Conservation (phyloP, 129 eudicot species). For the Helichrysum umbraculigerum region DNA sequence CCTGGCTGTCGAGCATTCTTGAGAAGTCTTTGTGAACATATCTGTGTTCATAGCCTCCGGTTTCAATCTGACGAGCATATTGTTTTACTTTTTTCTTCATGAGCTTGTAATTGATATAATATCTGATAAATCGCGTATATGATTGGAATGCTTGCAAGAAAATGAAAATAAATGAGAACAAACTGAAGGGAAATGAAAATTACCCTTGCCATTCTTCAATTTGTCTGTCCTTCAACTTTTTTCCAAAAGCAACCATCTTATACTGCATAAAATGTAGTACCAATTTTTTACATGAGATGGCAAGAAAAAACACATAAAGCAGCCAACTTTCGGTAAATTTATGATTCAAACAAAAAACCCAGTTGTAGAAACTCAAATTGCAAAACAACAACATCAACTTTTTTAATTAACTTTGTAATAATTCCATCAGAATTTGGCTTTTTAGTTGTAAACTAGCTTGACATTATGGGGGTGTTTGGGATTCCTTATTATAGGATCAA, state of each 20-base stretch:
- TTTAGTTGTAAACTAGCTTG: neutral
- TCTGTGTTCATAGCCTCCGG: constrained; percentile 58
- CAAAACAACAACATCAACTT: neutral
- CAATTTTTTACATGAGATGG: neutral
- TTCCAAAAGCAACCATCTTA: constrained; percentile 94
- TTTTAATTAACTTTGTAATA: neutral
- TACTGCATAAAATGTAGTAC: constrained; percentile 39
- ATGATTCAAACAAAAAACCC: neutral
- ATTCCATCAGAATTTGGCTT: neutral
- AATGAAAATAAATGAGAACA: neutral
- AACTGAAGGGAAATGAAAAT: neutral
- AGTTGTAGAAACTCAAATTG: constrained; percentile 12
- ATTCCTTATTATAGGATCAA: neutral
- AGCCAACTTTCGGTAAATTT: constrained; percentile 4
- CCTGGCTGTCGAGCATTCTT: constrained; percentile 83
- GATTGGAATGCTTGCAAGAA: neutral
- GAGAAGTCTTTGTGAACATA: constrained; percentile 91
- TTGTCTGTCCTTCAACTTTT: constrained; percentile 84
- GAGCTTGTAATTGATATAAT: constrained; percentile 85
- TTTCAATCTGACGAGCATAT: constrained; percentile 60
- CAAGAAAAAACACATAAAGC: neutral
- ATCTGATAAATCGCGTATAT: constrained; percentile 42
- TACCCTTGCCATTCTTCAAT: constrained; percentile 94
- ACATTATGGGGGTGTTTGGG: too few species aligned
- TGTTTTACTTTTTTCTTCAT: constrained; percentile 88